Evolutionary conservation across 1,139 yeast genomes (phyloP).

Genomic region (Suzukiozyma palmioleophila): DNA sequence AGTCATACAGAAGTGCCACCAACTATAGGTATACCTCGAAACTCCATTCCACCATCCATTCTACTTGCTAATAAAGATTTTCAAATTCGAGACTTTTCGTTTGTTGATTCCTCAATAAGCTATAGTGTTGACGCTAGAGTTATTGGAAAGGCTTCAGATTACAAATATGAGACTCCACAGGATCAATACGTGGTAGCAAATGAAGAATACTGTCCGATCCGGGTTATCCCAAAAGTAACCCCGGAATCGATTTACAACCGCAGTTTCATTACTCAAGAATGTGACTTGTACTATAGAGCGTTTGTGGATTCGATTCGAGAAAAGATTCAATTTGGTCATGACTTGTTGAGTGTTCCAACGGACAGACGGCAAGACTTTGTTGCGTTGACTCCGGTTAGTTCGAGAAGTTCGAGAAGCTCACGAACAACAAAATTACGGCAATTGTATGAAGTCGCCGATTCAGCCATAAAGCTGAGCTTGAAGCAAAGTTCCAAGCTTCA

Average conservation of each 20-base stretch:
- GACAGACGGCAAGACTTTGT: slow-evolving; percentile 6
- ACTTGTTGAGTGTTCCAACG: slow-evolving; percentile 11
- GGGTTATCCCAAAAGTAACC: slow-evolving; percentile 32
- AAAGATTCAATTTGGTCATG: slow-evolving; percentile 28
- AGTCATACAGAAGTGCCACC: slow-evolving; percentile 38
- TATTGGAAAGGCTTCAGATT: slow-evolving; percentile 40
- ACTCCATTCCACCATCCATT: slow-evolving; percentile 18
- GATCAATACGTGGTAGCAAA: slow-evolving; percentile 40
- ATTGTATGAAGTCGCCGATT: slow-evolving; percentile 24
- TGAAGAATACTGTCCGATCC: slow-evolving; percentile 29
- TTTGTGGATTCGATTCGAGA: slow-evolving; percentile 29
- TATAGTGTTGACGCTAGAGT: slow-evolving; percentile 42
- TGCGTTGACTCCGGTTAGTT: slow-evolving; percentile 12
- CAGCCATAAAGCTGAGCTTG: slow-evolving; percentile 15
- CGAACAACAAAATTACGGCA: slow-evolving; percentile 26
- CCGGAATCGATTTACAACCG: slow-evolving; percentile 20
- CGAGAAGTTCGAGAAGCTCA: slow-evolving; percentile 11
- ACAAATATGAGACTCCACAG: slow-evolving; percentile 12
- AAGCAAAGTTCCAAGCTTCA: slow-evolving; percentile 14
- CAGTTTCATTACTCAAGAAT: slow-evolving; percentile 17
- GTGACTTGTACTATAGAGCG: slow-evolving; percentile 31
- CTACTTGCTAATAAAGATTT: slow-evolving; percentile 19
- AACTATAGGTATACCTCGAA: slow-evolving; percentile 31
- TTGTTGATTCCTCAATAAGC: slow-evolving; percentile 34
- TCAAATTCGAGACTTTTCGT: slow-evolving; percentile 29